These are phyloP conservation scores for Baorangia bicolor DNA, from an alignment of 768 basidiomycete species.

Conservation along the genomic window DNA sequence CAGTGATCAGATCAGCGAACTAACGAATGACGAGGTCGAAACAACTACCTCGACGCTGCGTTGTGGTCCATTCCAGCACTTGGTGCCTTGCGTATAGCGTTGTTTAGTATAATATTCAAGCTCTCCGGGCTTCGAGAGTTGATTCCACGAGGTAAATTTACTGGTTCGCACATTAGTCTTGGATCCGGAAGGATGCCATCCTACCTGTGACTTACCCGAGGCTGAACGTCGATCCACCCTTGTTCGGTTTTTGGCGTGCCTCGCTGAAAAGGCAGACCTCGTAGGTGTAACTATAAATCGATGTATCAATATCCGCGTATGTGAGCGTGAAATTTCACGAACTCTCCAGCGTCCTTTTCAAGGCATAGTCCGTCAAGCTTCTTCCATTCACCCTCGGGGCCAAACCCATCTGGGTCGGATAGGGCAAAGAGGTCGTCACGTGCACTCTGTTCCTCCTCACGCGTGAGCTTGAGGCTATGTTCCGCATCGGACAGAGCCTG, in stretches of 20 bases:
- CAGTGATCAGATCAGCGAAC: constrained; percentile 10
- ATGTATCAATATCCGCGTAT: constrained; percentile 5
- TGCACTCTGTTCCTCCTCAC: constrained; percentile 53
- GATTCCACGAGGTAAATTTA: constrained; percentile 79
- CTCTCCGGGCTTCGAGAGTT: constrained; percentile 53
- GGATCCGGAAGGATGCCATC: neutral
- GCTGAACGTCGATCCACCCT: constrained; percentile 70
- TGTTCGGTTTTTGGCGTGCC: constrained; percentile 84
- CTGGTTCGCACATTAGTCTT: constrained; percentile 37
- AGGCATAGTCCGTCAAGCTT: constrained; percentile 85
- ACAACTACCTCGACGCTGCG: constrained; percentile 72
- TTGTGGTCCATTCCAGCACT: constrained; percentile 97
- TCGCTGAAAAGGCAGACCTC: constrained; percentile 90
- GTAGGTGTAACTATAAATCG: constrained; percentile 75
- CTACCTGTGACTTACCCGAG: constrained; percentile 69
- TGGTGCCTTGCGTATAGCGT: constrained; percentile 77
- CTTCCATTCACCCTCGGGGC: constrained; percentile 90
- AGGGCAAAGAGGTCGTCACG: constrained; percentile 63
- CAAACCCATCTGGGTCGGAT: constrained; percentile 65
- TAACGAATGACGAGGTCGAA: neutral
- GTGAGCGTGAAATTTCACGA: constrained; percentile 36
- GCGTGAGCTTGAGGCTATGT: constrained; percentile 49
- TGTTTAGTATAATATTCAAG: constrained; percentile 80
- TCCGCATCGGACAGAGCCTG: constrained; percentile 65
- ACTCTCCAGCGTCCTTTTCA: constrained; percentile 87